Evolutionary conservation across 179 eudicot genomes (phyloP), one percentile per base, ranked within the genome.

Genomic region (Spergularia azorica): DNA sequence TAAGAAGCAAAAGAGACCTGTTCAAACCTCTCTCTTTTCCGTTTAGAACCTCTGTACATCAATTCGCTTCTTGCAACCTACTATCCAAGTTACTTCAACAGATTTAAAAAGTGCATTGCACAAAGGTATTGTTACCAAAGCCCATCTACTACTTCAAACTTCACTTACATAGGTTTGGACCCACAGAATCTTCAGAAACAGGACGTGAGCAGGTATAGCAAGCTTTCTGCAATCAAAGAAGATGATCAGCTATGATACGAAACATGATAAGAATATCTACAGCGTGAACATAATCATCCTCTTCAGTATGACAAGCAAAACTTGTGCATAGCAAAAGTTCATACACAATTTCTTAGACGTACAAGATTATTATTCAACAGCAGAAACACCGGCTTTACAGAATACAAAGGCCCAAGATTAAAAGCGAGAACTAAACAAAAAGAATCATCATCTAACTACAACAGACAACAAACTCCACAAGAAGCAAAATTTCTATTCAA

Each of bases 11-110:
- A 76, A 73, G 81, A 71, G 81, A 93, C 98, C 93, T 85, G 97
- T 65, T 89, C 98, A 83, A 83, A 88, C 86, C 85, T 90, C 77
- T 91, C 97, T 85, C 89, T 89, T 82, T 93, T 89, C 77, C 90
- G 86, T 87, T 93, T 91, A 10, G 92, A 86, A 74, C 87, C 79
- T 79, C 84, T 83, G 79, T 79, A 79, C 76, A 79, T 83, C 17
- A 83, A 89, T 65, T 21, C 1, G 43, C 26, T 58, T 20, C 52
- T 4, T 52, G 21, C 38, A 62, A 20, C 51, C 54, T 55, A 58
- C 36, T 9, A 46, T 41, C 50, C 20, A 52, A 64, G 62, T 50
- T 39, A 69, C 17, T 38, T 36, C 17, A 48, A 39, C 51, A 67
- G 39, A 43, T 43, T 16, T 2, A 43, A 9, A 67, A 69, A 52